A percentile compares a stretch with the other conserved stretches of the same genome.
These are phyloP conservation scores for Sclerotinia nivalis DNA, from an alignment of 2,329 filamentous ascomycete species.

Conservation along the genomic window DNA sequence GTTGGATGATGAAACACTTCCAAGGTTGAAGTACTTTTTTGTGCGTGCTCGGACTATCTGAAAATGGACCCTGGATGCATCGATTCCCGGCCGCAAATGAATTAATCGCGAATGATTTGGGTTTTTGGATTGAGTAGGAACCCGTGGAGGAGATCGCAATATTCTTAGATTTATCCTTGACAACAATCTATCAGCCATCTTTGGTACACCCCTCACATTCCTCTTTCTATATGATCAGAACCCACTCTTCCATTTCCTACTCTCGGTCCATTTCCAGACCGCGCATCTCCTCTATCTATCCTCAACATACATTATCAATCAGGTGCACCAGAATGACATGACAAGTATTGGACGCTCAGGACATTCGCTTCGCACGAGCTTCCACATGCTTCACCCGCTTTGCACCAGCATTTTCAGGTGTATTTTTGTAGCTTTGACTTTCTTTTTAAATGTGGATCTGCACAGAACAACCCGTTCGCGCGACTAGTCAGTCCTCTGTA, in stretches of 20 bases:
- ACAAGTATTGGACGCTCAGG: no score
- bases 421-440: conserved; percentile 6
- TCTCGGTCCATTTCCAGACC: no score
- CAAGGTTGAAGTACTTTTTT: not conserved
- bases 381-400: not conserved
- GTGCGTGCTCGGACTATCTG: conserved; percentile 4
- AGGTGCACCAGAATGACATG: no score
- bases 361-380: not conserved
- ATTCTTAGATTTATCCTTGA: no score
- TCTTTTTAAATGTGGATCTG: not conserved
- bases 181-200: no score
- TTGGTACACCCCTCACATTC: no score
- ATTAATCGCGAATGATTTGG: not conserved
- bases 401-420: not conserved
- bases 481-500: not conserved
- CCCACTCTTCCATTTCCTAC: no score
- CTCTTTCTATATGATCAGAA: no score
- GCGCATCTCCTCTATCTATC: no score
- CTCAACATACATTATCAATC: no score
- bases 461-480: not conserved
- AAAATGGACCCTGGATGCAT: not conserved
- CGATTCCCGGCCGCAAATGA: not conserved
- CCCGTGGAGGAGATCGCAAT: no score
- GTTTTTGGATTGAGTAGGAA: no score
- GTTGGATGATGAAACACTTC: conserved; percentile 6